Base-by-base conservation (phyloP, 139 green algal genomes). In the Haematococcus sp. region DNA sequence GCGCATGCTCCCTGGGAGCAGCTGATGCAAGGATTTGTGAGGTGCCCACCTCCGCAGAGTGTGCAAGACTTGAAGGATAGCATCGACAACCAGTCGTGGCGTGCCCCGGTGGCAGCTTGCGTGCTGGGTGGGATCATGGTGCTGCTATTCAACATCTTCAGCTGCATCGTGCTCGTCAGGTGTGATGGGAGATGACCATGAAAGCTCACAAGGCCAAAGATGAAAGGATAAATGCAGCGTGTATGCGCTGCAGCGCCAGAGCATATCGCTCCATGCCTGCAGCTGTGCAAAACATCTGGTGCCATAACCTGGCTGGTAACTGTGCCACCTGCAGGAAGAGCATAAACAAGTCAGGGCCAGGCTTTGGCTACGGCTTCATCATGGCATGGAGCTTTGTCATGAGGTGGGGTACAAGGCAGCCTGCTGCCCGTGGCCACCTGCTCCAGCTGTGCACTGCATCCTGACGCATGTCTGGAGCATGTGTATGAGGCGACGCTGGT, bases 351-450 rank as follows among this genome's bases (percentile, higher is more conserved):
- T 49, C 40, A 19, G 40, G 40, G 40, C 40, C 40, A 85, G 40
- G 40, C 40, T 49, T 49, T 49, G 40, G 40, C 40, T 84, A 88
- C 44, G 82, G 83, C 33, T 89, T 89, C 70, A 76, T 86, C 54
- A 79, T 83, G 63, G 84, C 84, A 17, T 84, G 83, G 80, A 83
- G 75, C 65, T 86, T 89, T 40, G 78, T 84, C 3, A 68, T 89
- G 63, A 27, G 40, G 40, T 49, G 40, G 7, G n/a, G n/a, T n/a
- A n/a, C n/a, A n/a, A n/a, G n/a, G n/a, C n/a, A n/a, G n/a, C n/a
- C n/a, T n/a, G n/a, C n/a, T n/a, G n/a, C n/a, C n/a, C n/a, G n/a
- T n/a, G n/a, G n/a, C n/a, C n/a, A n/a, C n/a, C n/a, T n/a, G n/a
- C n/a, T n/a, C n/a, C n/a, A n/a, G n/a, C n/a, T n/a, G n/a, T n/a